phyloP scores from a whole-genome alignment of 257 asterid genomes.

The Nicotiana tabacum region DNA sequence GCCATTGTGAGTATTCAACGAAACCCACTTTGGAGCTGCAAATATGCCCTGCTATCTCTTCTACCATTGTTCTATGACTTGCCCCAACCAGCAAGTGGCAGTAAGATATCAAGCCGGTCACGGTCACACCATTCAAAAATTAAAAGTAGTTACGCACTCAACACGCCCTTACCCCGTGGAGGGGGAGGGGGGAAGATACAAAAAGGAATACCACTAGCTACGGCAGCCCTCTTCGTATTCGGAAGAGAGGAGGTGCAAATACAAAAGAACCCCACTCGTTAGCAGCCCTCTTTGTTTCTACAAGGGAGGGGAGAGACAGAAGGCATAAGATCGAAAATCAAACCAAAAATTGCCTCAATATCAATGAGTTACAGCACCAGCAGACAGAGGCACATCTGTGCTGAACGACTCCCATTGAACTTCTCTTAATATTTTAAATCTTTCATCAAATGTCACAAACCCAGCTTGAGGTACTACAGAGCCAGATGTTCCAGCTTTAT shows the following conservation, averaged over 20 bases:
- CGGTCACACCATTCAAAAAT: background rate
- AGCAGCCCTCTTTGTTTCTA: background rate
- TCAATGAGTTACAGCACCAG: constrained; percentile 13
- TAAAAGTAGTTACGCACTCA: background rate
- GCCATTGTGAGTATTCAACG: background rate
- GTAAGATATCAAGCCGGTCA: background rate
- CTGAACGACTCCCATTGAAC: constrained; percentile 60
- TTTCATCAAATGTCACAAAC: constrained; percentile 52
- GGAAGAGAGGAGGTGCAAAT: background rate
- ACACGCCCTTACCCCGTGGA: background rate
- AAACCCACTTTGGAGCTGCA: background rate
- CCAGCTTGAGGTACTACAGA: constrained; percentile 45
- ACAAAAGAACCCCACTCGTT: background rate
- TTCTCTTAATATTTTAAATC: constrained; percentile 56
- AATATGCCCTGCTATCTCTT: background rate
- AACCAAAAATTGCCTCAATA: background rate
- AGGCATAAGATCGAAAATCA: background rate
- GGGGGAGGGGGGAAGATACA: background rate
- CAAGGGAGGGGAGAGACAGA: background rate
- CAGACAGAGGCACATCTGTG: constrained; percentile 35
- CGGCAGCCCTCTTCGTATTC: background rate
- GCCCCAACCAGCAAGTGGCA: background rate
- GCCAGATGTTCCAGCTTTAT: constrained; percentile 61
- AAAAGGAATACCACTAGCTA: background rate
- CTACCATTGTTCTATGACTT: background rate